Percentiles rank a stretch among this genome's conserved stretches.
phyloP scores from a whole-genome alignment of 2,329 filamentous ascomycete genomes.

The Trichoderma polysporum region DNA sequence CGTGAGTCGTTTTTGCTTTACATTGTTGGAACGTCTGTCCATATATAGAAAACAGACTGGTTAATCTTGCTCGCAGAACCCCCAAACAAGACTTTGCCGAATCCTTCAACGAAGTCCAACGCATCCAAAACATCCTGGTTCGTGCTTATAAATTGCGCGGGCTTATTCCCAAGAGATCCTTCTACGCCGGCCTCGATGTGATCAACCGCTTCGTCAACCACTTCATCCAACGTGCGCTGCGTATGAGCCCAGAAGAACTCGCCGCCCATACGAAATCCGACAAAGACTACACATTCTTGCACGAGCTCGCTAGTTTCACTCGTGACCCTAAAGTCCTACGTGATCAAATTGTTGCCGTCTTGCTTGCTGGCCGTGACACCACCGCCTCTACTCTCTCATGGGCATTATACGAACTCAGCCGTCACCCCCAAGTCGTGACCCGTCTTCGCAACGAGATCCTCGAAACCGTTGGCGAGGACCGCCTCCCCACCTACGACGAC shows the following conservation, averaged over 20 bases:
- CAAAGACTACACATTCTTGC: slow-evolving; percentile 77
- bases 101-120: slow-evolving; percentile 76
- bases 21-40: not conserved
- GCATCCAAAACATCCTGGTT: slow-evolving; percentile 66
- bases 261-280: slow-evolving; percentile 69
- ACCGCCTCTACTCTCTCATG: slow-evolving; percentile 81
- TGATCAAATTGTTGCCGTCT: slow-evolving; percentile 78
- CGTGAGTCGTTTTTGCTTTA: slow-evolving; percentile 37
- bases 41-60: not conserved
- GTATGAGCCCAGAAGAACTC: slow-evolving; percentile 68
- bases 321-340: slow-evolving; percentile 69
- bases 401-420: slow-evolving; percentile 77
- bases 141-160: slow-evolving; percentile 62
- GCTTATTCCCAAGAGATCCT: slow-evolving; percentile 63
- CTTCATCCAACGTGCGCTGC: slow-evolving; percentile 74
- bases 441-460: slow-evolving; percentile 75
- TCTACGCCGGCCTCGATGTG: slow-evolving; percentile 61
- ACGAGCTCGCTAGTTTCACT: slow-evolving; percentile 80
- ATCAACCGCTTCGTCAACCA: slow-evolving; percentile 75
- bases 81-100: slow-evolving; percentile 69
- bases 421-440: slow-evolving; percentile 63
- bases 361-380: slow-evolving; percentile 84
- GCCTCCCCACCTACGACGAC: slow-evolving; percentile 70
- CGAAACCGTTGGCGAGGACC: slow-evolving; percentile 60
- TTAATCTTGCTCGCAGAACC: slow-evolving; percentile 39